Evolutionary conservation across 805 yeast species (phyloP), one percentile per base, ranked within the genome.

Genomic region (Kuraishia ogatae): DNA sequence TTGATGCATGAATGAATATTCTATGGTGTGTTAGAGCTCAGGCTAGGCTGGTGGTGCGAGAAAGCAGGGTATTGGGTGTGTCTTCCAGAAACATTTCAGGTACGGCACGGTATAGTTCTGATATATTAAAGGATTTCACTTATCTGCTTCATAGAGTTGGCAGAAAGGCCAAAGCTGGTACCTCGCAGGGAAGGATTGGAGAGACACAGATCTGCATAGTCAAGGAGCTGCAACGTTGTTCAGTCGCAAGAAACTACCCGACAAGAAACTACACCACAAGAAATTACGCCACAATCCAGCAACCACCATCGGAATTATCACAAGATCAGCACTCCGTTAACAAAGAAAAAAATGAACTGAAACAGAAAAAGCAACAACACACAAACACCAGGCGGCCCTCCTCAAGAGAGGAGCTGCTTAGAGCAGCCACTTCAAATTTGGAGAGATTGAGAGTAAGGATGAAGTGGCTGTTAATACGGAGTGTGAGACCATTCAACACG

Each of bases 401-500:
- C n/a, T 53, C 60, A 2, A 54, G 57, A 57, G 60, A 56, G 19
- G 59, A 58, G 20, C 20, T 58, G 8, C 52, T 58, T 28, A 28
- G 47, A 50, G 22, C 50, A 21, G 59, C 59, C 2, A 50, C 54
- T 28, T 51, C 50, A n/a, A 54, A 54, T 11, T 56, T 57, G 2
- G 59, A 58, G 23, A 56, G 56, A 50, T 24, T 56, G 50, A 48
- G 53, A 24, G 66, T 75, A 19, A 67, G 76, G 53, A 55, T 85
- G 53, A 85, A 84, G 66, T 91, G 97, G 96, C 66, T 83, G 1
- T 68, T 94, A 53, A 87, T 88, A 55, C 77, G 80, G 53, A 87
- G 89, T 13, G n/a, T 17, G 20, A 76, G 96, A 19, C 97, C 97
- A 1, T 89, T 89, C 72, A 92, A 87, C 66, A 81, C 88, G n/a